Percentiles rank a stretch among this genome's conserved stretches.
phyloP scores from a whole-genome alignment of 208 protist genomes.

The Balamuthia mandrillaris region DNA sequence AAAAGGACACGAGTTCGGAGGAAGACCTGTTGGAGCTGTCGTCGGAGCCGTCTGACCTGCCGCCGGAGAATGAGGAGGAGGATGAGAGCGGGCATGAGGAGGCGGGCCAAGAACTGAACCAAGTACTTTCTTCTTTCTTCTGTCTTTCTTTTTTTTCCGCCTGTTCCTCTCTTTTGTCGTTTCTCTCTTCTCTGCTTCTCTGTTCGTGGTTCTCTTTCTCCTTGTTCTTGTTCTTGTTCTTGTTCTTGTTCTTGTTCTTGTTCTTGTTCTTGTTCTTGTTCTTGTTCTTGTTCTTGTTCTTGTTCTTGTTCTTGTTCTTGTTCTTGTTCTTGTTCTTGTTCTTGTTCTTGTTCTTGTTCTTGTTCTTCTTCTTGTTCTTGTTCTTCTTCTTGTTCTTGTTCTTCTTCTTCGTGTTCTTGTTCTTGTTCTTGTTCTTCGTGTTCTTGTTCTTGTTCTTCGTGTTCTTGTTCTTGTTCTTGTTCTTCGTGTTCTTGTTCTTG shows the following conservation, averaged over 20 bases:
- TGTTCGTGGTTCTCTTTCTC: not conserved
- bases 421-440: not conserved
- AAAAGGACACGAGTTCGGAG: not conserved
- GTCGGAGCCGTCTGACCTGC: not conserved
- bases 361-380: not conserved
- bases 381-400: not conserved
- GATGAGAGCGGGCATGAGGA: not conserved
- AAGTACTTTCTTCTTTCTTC: not conserved
- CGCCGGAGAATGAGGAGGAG: not conserved
- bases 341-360: not conserved
- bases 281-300: not conserved
- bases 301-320: not conserved
- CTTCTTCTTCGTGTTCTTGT: not conserved
- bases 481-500: not conserved
- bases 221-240: not conserved
- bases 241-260: not conserved
- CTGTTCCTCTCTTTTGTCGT: not conserved
- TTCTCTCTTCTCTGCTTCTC: not conserved
- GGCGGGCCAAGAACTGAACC: not conserved
- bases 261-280: not conserved
- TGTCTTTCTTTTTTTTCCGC: not conserved
- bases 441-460: not conserved
- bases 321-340: not conserved
- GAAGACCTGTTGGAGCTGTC: not conserved
- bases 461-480: not conserved